phyloP scores from a whole-genome alignment of 306 rosid genomes.

The Prunus campanulata region DNA sequence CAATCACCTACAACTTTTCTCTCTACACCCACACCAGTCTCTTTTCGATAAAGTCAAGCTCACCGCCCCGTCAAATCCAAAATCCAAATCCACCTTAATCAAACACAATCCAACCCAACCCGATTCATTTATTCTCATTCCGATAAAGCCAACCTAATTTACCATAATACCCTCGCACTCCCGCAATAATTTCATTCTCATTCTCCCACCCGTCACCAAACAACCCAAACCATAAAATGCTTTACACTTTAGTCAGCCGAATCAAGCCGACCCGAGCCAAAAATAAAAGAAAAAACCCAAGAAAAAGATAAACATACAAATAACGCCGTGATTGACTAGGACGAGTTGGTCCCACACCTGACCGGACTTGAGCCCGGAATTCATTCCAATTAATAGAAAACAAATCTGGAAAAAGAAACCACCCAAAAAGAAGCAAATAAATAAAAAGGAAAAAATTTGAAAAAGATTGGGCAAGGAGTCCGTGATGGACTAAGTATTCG shows the following conservation, averaged over 20 bases:
- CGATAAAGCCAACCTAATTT: neutral
- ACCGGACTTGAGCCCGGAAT: slow-evolving; percentile 58
- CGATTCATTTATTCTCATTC: neutral
- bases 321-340: slow-evolving; percentile 54
- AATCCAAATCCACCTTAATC: neutral
- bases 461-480: slow-evolving; percentile 45
- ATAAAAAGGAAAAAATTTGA: neutral
- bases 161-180: slow-evolving; percentile 22
- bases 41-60: slow-evolving; percentile 2
- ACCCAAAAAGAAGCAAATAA: slow-evolving; percentile 8
- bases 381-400: slow-evolving; percentile 36
- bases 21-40: neutral
- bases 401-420: slow-evolving; percentile 36
- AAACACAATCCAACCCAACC: neutral
- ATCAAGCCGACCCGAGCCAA: slow-evolving; percentile 34
- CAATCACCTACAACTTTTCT: slow-evolving; percentile 26
- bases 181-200: slow-evolving; percentile 12
- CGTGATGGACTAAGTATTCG: slow-evolving; percentile 57
- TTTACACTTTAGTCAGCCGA: no score
- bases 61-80: slow-evolving; percentile 9
- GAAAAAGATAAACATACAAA: neutral
- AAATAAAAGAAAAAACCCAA: neutral
- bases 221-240: neutral
- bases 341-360: slow-evolving; percentile 34
- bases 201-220: slow-evolving; percentile 11